Percentiles rank a stretch among this genome's conserved stretches.
These are phyloP conservation scores for Diutina ranongensis DNA, from an alignment of 1,139 yeast genomes.

Conservation along the genomic window DNA sequence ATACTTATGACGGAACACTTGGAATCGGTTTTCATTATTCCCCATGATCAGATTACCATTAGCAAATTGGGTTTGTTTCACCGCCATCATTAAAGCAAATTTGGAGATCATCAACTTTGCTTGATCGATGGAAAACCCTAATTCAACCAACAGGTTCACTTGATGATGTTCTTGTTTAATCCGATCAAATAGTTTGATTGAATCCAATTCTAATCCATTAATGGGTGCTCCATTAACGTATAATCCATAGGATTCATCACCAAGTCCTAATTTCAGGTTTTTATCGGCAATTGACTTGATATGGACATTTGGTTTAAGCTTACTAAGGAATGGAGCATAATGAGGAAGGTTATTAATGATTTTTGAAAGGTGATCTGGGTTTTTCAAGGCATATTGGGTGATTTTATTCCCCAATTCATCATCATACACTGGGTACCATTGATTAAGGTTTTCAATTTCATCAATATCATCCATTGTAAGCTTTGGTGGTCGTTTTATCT, in stretches of 20 bases:
- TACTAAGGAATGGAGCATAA: conserved; percentile 22
- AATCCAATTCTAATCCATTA: conserved; percentile 30
- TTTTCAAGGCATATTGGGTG: conserved; percentile 28
- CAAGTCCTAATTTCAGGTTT: conserved; percentile 18
- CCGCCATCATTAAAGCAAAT: conserved; percentile 33
- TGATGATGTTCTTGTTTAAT: conserved; percentile 25
- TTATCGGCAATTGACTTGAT: conserved; percentile 18
- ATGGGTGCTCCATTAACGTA: conserved; percentile 54
- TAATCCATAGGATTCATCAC: conserved; percentile 36
- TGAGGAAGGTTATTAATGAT: conserved; percentile 42
- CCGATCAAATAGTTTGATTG: conserved; percentile 25
- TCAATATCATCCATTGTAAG: conserved; percentile 11
- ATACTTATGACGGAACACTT: conserved; percentile 21
- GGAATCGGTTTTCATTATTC: conserved; percentile 26
- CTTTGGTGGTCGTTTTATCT: conserved; percentile 7
- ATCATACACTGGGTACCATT: conserved; percentile 16
- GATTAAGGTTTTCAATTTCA: conserved; percentile 11
- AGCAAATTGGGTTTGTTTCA: conserved; percentile 21
- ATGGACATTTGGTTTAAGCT: conserved; percentile 13
- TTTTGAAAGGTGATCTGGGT: conserved; percentile 20
- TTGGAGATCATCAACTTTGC: conserved; percentile 30
- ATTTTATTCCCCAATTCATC: conserved; percentile 27
- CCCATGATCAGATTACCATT: conserved; percentile 26
- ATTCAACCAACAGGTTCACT: conserved; percentile 17
- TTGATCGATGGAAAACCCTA: conserved; percentile 26